Evolutionary conservation across 2,329 filamentous ascomycete species (phyloP).

Genomic region (Hypoxylon sp.): DNA sequence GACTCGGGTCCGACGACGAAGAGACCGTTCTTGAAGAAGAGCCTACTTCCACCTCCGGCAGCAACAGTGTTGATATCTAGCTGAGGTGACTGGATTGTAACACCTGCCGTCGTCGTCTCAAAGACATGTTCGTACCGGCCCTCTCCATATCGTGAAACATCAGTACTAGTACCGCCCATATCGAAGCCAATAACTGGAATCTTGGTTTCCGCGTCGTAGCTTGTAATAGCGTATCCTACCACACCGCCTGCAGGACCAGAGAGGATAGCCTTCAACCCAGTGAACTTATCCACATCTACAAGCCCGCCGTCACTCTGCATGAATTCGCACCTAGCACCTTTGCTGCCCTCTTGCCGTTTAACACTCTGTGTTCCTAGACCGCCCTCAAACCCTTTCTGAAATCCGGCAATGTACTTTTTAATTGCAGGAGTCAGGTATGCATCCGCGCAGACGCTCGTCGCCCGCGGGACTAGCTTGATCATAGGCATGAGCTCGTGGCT

Average conservation of each 20-base stretch:
- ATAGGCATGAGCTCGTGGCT: conserved; percentile 90
- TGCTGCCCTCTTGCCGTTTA: conserved; percentile 73
- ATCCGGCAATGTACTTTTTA: conserved; percentile 80
- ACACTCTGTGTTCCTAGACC: conserved; percentile 84
- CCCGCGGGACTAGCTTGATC: conserved; percentile 84
- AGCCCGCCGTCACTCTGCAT: conserved; percentile 90
- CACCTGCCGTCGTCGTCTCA: conserved; percentile 93
- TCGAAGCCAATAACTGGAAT: conserved; percentile 94
- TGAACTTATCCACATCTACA: conserved; percentile 84
- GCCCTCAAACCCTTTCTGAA: conserved; percentile 84
- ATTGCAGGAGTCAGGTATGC: conserved; percentile 86
- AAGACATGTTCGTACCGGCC: conserved; percentile 94
- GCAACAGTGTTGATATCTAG: conserved; percentile 96
- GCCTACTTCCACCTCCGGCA: conserved; percentile 85
- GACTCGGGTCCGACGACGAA: conserved; percentile 94
- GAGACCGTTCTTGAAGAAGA: conserved; percentile 91
- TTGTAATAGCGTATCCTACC: conserved; percentile 92
- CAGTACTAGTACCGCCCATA: conserved; percentile 91
- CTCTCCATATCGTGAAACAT: conserved; percentile 88
- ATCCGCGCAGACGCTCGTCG: conserved; percentile 83
- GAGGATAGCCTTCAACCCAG: conserved; percentile 86
- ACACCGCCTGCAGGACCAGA: conserved; percentile 95
- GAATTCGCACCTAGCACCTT: conserved; percentile 88
- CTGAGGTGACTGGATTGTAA: conserved; percentile 92
- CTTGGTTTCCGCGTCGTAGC: conserved; percentile 85